Conservation (phyloP, 1,139 yeast genomes). For the Groenewaldozyma sp. region DNA sequence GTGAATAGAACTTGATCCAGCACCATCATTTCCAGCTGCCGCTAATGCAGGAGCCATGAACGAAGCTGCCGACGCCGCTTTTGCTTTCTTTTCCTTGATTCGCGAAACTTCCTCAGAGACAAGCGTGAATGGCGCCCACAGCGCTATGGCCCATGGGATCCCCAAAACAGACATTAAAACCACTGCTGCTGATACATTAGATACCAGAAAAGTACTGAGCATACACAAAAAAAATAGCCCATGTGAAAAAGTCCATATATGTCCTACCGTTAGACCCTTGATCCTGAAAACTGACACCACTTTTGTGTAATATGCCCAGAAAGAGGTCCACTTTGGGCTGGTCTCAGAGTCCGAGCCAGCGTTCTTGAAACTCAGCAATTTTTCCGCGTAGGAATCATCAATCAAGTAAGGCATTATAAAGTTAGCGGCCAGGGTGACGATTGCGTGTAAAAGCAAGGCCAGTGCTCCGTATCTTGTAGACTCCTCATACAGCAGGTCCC, state of each 20-base stretch:
- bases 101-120: conserved; percentile 31
- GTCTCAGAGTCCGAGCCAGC: background rate
- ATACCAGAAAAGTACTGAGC: conserved; percentile 25
- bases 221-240: conserved; percentile 27
- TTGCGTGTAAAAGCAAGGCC: conserved; percentile 30
- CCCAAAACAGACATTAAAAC: conserved; percentile 29
- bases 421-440: conserved; percentile 29
- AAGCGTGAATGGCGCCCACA: conserved; percentile 35
- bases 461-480: conserved; percentile 31
- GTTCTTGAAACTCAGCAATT: background rate
- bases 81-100: conserved; percentile 18
- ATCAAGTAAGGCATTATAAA: conserved; percentile 25
- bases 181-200: conserved; percentile 23
- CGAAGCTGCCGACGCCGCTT: too few relatives aligned
- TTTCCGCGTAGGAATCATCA: conserved; percentile 5
- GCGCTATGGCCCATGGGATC: conserved; percentile 32
- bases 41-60: too few relatives aligned
- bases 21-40: background rate
- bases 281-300: conserved; percentile 12
- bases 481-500: conserved; percentile 16
- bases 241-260: conserved; percentile 28
- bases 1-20: too few relatives aligned
- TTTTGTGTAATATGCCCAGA: too few relatives aligned
- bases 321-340: too few relatives aligned
- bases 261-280: conserved; percentile 15